phyloP scores from a whole-genome alignment of 225 moss, liverwort and hornwort species.

The Takakia lepidozioides region DNA sequence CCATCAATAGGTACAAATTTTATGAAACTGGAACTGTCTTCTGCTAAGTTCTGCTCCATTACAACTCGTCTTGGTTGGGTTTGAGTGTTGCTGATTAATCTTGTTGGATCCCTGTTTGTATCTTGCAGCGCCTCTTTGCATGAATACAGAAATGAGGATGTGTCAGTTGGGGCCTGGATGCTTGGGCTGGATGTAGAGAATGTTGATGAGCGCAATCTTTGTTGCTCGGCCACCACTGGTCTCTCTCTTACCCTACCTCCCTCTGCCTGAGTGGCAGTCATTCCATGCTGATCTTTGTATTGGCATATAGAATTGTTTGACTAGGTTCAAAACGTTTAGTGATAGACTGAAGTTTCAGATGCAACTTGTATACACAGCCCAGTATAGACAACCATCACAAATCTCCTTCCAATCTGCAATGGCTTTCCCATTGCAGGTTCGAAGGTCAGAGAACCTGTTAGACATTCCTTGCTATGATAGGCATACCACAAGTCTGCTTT shows the following conservation, averaged over 20 bases:
- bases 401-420: background rate
- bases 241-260: conserved; percentile 6
- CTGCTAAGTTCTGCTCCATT: background rate
- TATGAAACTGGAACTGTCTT: no score
- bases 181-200: conserved; percentile 78
- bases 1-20: conserved; percentile 82
- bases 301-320: background rate
- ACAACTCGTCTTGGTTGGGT: background rate
- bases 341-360: background rate
- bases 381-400: background rate
- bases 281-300: background rate
- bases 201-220: conserved; percentile 80
- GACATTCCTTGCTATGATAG: no score
- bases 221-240: conserved; percentile 75
- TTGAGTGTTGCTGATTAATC: background rate
- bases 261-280: background rate
- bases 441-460: no score
- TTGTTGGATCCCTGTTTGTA: background rate
- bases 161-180: conserved; percentile 93
- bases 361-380: background rate
- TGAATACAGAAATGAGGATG: conserved; percentile 92
- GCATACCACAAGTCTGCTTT: no score
- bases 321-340: background rate
- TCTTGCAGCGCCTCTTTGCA: conserved; percentile 70
- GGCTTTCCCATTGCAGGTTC: background rate